Evolutionary conservation across 2,329 filamentous ascomycete species (phyloP).

Genomic region (Microdochium bolleyi): DNA sequence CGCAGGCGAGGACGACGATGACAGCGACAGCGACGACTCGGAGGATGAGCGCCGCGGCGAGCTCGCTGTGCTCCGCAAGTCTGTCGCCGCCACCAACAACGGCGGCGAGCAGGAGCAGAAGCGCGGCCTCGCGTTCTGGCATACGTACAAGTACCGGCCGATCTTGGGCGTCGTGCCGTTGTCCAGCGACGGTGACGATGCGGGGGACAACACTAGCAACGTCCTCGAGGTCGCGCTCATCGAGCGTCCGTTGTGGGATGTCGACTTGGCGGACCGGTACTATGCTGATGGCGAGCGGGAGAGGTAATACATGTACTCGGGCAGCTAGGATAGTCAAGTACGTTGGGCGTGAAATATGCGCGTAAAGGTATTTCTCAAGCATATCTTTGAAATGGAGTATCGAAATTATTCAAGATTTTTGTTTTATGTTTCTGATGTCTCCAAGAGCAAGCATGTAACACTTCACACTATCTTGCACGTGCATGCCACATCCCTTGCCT

Average conservation of each 20-base stretch:
- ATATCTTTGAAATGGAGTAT: no score
- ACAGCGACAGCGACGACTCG: slow-evolving; percentile 21
- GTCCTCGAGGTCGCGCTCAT: slow-evolving; percentile 75
- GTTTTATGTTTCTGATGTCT: no score
- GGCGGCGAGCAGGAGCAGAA: slow-evolving; percentile 10
- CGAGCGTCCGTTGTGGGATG: slow-evolving; percentile 78
- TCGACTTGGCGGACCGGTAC: slow-evolving; percentile 68
- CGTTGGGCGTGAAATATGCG: neutral
- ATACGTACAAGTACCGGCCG: slow-evolving; percentile 89
- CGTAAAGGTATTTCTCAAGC: neutral
- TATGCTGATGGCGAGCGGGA: slow-evolving; percentile 49
- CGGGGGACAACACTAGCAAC: slow-evolving; percentile 7
- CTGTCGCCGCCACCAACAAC: slow-evolving; percentile 18
- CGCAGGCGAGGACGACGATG: slow-evolving; percentile 7
- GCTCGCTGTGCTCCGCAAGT: slow-evolving; percentile 17
- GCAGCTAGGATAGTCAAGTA: neutral
- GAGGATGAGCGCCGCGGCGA: slow-evolving; percentile 24
- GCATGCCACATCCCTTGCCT: no score
- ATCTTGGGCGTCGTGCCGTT: slow-evolving; percentile 65
- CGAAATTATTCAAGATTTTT: no score
- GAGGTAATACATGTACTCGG: slow-evolving; percentile 15
- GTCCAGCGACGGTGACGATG: slow-evolving; percentile 21
- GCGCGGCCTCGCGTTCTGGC: slow-evolving; percentile 48
- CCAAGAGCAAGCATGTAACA: no score
- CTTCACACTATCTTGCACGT: no score